A percentile compares a stretch with the other conserved stretches of the same genome.
phyloP scores from a whole-genome alignment of 371 early-diverging fungal genomes.

The Mucor racemosus region DNA sequence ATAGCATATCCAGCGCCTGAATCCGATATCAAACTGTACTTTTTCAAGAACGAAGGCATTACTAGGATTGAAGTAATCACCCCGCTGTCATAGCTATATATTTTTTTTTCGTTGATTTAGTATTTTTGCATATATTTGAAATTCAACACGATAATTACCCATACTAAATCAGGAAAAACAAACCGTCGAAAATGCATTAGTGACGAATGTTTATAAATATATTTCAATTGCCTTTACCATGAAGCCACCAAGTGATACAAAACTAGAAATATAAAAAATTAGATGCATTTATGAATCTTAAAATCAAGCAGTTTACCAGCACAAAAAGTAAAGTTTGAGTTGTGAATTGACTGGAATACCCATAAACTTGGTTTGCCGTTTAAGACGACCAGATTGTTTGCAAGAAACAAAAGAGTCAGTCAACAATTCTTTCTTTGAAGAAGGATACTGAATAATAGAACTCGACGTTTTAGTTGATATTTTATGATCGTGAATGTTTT shows the following conservation, averaged over 20 bases:
- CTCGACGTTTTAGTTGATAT: neutral
- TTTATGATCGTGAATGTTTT: neutral
- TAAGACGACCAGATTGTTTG: conserved; percentile 8
- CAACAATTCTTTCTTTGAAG: conserved; percentile 17
- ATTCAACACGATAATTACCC: conserved; percentile 27
- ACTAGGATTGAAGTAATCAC: conserved; percentile 47
- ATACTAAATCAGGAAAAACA: conserved; percentile 20
- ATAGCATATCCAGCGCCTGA: conserved; percentile 27
- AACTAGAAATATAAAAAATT: conserved; percentile 12
- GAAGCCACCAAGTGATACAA: conserved; percentile 55
- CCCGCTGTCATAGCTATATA: conserved; percentile 54
- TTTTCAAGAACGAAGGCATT: conserved; percentile 43
- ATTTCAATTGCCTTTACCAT: conserved; percentile 32
- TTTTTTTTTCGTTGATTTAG: neutral
- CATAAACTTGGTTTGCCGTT: conserved; percentile 11
- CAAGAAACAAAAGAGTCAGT: conserved; percentile 17
- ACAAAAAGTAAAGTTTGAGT: conserved; percentile 29
- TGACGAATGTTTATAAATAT: neutral
- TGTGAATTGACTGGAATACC: conserved; percentile 19
- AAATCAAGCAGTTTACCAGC: conserved; percentile 21
- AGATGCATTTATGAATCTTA: neutral
- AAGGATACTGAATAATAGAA: conserved; percentile 12
- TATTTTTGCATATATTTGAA: neutral
- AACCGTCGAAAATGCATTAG: neutral
- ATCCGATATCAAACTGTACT: conserved; percentile 23